Evolutionary conservation across 257 asterid genomes (phyloP).

Genomic region (Gardenia jasminoides): DNA sequence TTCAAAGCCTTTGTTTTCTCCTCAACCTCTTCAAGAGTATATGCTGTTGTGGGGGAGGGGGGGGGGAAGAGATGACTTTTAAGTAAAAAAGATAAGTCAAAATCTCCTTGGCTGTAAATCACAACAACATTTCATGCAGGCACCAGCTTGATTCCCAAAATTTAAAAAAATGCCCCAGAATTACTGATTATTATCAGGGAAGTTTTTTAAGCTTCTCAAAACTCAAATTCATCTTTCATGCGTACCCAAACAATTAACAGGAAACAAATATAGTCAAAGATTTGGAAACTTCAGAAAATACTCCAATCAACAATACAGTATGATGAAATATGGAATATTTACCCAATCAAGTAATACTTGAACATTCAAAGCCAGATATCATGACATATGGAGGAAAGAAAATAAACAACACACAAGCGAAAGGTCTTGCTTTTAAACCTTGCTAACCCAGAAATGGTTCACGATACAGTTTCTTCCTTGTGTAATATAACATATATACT

Average conservation of each 20-base stretch:
- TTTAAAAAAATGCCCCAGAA: neutral
- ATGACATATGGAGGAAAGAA: neutral
- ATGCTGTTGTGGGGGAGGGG: too few relatives aligned
- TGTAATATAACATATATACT: neutral
- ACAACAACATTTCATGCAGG: neutral
- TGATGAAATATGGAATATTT: neutral
- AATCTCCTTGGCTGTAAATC: neutral
- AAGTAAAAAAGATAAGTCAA: neutral
- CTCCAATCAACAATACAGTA: neutral
- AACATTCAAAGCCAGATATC: neutral
- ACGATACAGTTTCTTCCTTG: neutral
- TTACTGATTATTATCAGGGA: neutral
- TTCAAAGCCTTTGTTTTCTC: conserved; percentile 60
- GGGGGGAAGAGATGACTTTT: conserved; percentile 15
- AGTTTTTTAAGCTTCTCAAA: neutral
- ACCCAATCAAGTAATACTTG: neutral
- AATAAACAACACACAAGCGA: neutral
- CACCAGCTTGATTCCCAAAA: neutral
- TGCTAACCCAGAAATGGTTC: neutral
- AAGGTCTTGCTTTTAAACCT: neutral
- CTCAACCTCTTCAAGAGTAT: conserved; percentile 64
- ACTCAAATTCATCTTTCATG: neutral
- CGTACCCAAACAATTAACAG: neutral
- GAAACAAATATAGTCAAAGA: neutral
- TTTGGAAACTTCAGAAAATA: neutral